Percentiles rank a stretch among this genome's conserved stretches.
Evolutionary conservation across 106 monocot genomes (phyloP).

Genomic region (Platanthera zijinensis): DNA sequence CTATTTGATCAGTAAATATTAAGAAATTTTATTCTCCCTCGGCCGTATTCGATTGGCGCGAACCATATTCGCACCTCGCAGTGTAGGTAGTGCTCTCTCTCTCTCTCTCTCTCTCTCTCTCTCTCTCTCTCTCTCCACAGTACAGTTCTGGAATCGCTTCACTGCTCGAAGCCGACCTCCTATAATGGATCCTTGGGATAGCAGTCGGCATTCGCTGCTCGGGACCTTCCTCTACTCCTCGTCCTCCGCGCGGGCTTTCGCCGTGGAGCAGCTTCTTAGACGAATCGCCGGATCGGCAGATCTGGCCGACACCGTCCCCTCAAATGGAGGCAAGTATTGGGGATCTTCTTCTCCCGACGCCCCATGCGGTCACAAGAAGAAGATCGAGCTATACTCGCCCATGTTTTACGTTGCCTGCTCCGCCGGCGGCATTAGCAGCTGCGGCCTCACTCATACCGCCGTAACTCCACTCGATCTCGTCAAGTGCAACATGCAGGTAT

Average conservation of each 20-base stretch:
- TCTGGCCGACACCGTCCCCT: not conserved
- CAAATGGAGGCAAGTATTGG: not conserved
- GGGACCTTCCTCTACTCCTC: not conserved
- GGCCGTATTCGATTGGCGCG: too few relatives aligned
- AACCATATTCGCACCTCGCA: too few relatives aligned
- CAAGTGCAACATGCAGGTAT: slow-evolving; percentile 27
- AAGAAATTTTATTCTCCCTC: too few relatives aligned
- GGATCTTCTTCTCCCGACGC: slow-evolving; percentile 3
- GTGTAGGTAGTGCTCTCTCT: not conserved
- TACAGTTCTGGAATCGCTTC: not conserved
- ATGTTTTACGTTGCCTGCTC: slow-evolving; percentile 56
- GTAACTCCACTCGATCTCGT: slow-evolving; percentile 28
- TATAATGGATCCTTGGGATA: not conserved
- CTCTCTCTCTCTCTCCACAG: not conserved
- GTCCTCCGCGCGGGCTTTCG: not conserved
- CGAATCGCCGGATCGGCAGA: not conserved
- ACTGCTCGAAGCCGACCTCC: not conserved
- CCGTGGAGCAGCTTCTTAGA: not conserved
- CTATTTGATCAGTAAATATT: too few relatives aligned
- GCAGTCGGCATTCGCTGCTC: slow-evolving; percentile 11
- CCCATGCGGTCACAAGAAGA: slow-evolving; percentile 12
- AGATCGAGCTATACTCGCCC: slow-evolving; percentile 61
- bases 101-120: slow-evolving; percentile 2
- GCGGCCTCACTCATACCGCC: slow-evolving; percentile 24
- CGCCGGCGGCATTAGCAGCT: slow-evolving; percentile 37